Conservation (phyloP, 2,329 filamentous ascomycete genomes). For the Mycosphaerelloides madeirae region DNA sequence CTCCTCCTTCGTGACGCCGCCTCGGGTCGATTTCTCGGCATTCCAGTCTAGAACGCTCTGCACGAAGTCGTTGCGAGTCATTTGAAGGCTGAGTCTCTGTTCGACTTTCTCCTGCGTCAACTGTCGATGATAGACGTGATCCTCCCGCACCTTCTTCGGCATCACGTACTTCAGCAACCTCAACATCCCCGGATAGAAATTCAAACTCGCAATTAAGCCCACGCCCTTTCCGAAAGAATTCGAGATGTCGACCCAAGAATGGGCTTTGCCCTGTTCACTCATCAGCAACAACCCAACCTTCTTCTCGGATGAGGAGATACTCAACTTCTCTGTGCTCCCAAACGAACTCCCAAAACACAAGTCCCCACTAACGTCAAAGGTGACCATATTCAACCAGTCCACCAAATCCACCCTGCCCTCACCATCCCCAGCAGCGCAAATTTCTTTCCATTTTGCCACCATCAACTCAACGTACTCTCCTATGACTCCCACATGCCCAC, state of each 20-base stretch:
- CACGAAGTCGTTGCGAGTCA: slow-evolving; percentile 5
- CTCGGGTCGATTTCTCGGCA: not conserved
- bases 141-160: slow-evolving; percentile 1
- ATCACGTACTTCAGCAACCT: slow-evolving; percentile 1
- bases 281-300: slow-evolving; percentile 37
- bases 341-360: slow-evolving; percentile 8
- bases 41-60: slow-evolving; percentile 4
- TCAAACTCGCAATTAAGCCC: slow-evolving; percentile 3
- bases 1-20: not conserved
- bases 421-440: not conserved
- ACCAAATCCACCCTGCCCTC: slow-evolving; percentile 10
- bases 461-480: slow-evolving; percentile 1
- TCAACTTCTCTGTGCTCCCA: slow-evolving; percentile 18
- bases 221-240: slow-evolving; percentile 6
- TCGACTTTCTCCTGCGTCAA: slow-evolving; percentile 2
- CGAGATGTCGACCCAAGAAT: slow-evolving; percentile 7
- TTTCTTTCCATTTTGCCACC: not conserved
- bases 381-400: slow-evolving; percentile 8
- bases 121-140: slow-evolving; percentile 2
- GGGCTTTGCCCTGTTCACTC: slow-evolving; percentile 12
- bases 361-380: slow-evolving; percentile 9
- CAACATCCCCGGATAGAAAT: not conserved
- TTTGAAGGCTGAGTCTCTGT: not conserved
- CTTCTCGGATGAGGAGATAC: slow-evolving; percentile 16
- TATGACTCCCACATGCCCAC: not conserved